A percentile compares a stretch with the other conserved stretches of the same genome.
phyloP scores from a whole-genome alignment of 257 asterid species.

The Euphrasia confusa region DNA sequence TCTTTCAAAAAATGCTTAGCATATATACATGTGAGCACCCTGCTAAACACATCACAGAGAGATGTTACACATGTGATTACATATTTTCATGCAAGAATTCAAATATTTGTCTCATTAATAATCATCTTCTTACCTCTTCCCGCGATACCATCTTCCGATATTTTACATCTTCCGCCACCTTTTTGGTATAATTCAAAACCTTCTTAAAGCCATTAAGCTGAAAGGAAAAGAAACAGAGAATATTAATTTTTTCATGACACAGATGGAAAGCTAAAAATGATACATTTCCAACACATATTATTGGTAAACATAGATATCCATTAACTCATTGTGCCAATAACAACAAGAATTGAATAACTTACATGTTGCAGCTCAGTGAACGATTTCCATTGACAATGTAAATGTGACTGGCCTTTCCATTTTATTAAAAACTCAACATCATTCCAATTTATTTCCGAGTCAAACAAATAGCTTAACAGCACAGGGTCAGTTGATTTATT shows the following conservation, averaged over 20 bases:
- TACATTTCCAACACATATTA: constrained; percentile 10
- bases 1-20: background rate
- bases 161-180: constrained; percentile 80
- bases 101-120: constrained; percentile 3
- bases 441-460: constrained; percentile 81
- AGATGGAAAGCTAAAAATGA: constrained; percentile 1
- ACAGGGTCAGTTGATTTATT: constrained; percentile 70
- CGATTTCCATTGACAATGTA: constrained; percentile 97
- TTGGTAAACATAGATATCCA: constrained; percentile 9
- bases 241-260: constrained; percentile 24
- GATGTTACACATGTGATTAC: constrained; percentile 16
- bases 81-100: constrained; percentile 8
- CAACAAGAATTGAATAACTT: constrained; percentile 32
- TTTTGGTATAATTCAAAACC: constrained; percentile 91
- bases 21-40: background rate
- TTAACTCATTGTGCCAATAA: background rate
- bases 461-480: constrained; percentile 68
- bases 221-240: constrained; percentile 31
- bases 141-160: constrained; percentile 83
- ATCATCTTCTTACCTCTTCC: constrained; percentile 69
- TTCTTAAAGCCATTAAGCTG: constrained; percentile 99
- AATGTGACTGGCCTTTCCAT: constrained; percentile 99
- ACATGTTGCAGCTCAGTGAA: constrained; percentile 88
- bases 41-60: background rate
- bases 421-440: constrained; percentile 84